These are phyloP conservation scores for Aspergillus puulaauensis DNA, from an alignment of 2,329 filamentous ascomycete genomes.

Conservation along the genomic window DNA sequence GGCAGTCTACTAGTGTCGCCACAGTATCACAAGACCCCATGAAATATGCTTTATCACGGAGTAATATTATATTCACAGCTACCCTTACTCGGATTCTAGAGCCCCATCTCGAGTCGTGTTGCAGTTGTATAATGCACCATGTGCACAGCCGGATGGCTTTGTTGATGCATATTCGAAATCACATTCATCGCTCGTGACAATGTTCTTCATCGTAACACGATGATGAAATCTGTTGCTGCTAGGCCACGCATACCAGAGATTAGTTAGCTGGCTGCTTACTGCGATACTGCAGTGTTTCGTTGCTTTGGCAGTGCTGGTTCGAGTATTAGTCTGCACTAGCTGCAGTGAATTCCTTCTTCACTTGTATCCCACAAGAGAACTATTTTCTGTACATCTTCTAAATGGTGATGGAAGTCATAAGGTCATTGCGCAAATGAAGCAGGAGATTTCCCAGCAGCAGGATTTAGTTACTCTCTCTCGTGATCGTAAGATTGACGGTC, in stretches of 20 bases:
- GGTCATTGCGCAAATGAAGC: no score
- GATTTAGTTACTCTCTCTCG: no score
- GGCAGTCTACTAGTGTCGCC: neutral
- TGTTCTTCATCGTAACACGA: neutral
- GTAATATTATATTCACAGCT: neutral
- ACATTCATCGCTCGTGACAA: neutral
- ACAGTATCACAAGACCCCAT: neutral
- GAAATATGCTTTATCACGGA: neutral
- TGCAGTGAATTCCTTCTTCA: neutral
- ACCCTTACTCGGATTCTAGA: no score
- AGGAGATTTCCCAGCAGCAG: neutral
- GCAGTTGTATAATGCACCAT: slow-evolving; percentile 11
- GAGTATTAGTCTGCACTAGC: neutral
- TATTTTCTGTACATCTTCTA: neutral
- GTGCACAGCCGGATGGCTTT: neutral
- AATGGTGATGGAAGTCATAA: neutral
- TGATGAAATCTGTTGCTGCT: neutral
- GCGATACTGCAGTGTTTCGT: neutral
- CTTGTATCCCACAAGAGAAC: neutral
- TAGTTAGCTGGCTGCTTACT: neutral
- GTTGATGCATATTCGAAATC: neutral
- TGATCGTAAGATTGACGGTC: no score
- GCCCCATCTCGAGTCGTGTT: slow-evolving; percentile 23
- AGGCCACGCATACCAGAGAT: neutral
- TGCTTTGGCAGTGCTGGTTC: slow-evolving; percentile 8